Percentiles rank a stretch among this genome's conserved stretches.
phyloP scores from a whole-genome alignment of 768 basidiomycete genomes.

The Lactifluus volemus region DNA sequence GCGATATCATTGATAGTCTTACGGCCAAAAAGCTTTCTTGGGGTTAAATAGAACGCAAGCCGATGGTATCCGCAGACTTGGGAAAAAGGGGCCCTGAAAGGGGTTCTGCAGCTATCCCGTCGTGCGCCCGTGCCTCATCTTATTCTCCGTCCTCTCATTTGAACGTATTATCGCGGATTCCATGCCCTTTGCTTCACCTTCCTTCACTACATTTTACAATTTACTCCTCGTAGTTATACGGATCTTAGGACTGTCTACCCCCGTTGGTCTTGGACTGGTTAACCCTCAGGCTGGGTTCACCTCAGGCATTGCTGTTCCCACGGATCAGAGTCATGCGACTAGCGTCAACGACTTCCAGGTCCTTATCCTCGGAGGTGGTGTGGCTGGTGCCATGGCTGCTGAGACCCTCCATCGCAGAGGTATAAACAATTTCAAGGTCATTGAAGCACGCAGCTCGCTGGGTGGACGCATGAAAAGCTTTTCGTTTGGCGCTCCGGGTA shows the following conservation, averaged over 20 bases:
- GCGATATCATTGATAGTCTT: background rate
- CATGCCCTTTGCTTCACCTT: background rate
- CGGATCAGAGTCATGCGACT: background rate
- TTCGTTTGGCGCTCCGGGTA: slow-evolving; percentile 33
- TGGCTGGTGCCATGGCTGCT: slow-evolving; percentile 58
- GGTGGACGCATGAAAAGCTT: slow-evolving; percentile 52
- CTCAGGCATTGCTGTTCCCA: slow-evolving; percentile 1
- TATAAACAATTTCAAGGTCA: slow-evolving; percentile 48
- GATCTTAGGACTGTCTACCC: background rate
- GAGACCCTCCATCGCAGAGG: slow-evolving; percentile 46
- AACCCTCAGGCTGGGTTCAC: background rate
- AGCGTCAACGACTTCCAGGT: slow-evolving; percentile 30
- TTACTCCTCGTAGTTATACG: slow-evolving; percentile 4
- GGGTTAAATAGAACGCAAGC: slow-evolving; percentile 6
- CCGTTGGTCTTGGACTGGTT: background rate
- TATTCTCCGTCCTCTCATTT: slow-evolving; percentile 8
- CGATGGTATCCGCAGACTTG: background rate
- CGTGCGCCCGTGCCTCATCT: background rate
- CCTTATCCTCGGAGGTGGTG: slow-evolving; percentile 58
- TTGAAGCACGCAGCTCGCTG: slow-evolving; percentile 50
- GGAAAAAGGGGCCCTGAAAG: background rate
- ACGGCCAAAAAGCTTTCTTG: background rate
- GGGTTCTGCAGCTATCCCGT: background rate
- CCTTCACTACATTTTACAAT: background rate
- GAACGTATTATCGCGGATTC: background rate